Base-by-base conservation (phyloP, 768 basidiomycete genomes). In the Amanita polypyramis region DNA sequence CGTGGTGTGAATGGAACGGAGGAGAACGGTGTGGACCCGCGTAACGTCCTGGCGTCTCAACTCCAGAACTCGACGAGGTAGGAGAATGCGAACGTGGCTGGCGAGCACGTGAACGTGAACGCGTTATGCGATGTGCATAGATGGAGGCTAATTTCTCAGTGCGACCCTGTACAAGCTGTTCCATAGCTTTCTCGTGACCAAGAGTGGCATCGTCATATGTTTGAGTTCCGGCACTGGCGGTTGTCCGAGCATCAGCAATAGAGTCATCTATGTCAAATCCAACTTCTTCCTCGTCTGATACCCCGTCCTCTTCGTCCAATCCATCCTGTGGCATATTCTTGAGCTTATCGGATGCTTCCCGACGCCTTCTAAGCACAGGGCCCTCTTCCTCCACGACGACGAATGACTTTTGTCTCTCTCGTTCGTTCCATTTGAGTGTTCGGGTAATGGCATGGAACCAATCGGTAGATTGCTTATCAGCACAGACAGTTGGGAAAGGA, bases 391-490 rank as follows among this genome's bases (percentile, higher is more conserved):
- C 96, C 19, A 99, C 91, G 15, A 99, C 89, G 36, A 98, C 96
- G 55, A 98, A 98, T 5, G 93, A 96, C 62, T 98, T 99, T 61
- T 99, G 96, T 39, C 96, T 80, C 66, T 98, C 92, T 19, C 95
- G 81, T 64, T 99, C 95, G 67, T 99, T 99, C 96, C 96, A 98
- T 63, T 97, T 95, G 42, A 99, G 72, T 7, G 95, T 99, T 19
- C 96, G 79, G 30, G 91, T 90, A 53, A 99, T 98, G 3, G 95
- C 79, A 52, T 91, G 82, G 80, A 99, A 98, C 96, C 96, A 99
- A 60, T 99, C 96, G 2, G 89, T 90, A 15, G 93, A 96, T 61
- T 96, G 94, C 53, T 94, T 96, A 61, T 96, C 90, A 5, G 91
- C 92, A 58, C 95, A 98, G 5, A 99, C 93, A 2, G 96, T 98